Percentiles rank a stretch among this genome's conserved stretches.
Conservation (phyloP, 805 yeast species). For the Torulaspora delbrueckii region DNA sequence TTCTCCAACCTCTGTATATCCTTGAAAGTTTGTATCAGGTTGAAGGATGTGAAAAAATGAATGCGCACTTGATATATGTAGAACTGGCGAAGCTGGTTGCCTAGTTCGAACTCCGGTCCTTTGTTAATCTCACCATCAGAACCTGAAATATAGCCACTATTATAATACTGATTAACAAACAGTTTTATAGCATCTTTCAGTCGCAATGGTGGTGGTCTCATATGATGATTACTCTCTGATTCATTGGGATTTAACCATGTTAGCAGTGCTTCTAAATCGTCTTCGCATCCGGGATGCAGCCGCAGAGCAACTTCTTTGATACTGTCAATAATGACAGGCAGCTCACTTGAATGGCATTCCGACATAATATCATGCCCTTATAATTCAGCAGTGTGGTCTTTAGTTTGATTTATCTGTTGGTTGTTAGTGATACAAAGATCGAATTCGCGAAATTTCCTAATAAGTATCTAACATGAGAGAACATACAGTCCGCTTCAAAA, state of each 20-base stretch:
- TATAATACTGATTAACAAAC: slow-evolving; percentile 9
- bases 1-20: slow-evolving; percentile 23
- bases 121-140: background rate
- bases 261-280: slow-evolving; percentile 24
- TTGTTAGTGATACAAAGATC: slow-evolving; percentile 4
- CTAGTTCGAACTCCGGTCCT: slow-evolving; percentile 4
- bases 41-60: slow-evolving; percentile 22
- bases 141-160: background rate
- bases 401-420: background rate
- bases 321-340: background rate
- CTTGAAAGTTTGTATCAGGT: slow-evolving; percentile 16
- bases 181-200: slow-evolving; percentile 17
- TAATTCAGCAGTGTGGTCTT: background rate
- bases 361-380: slow-evolving; percentile 5
- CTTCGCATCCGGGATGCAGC: slow-evolving; percentile 13
- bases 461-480: background rate
- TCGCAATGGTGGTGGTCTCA: slow-evolving; percentile 28
- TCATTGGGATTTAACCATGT: slow-evolving; percentile 29
- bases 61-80: slow-evolving; percentile 22
- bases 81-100: slow-evolving; percentile 16
- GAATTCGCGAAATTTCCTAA: slow-evolving; percentile 3
- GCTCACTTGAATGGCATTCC: slow-evolving; percentile 6
- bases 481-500: background rate
- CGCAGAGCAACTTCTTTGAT: slow-evolving; percentile 7
- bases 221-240: slow-evolving; percentile 22